Evolutionary conservation across 2,329 filamentous ascomycete genomes (phyloP).

Genomic region (Lecanoromycetidae sp.): DNA sequence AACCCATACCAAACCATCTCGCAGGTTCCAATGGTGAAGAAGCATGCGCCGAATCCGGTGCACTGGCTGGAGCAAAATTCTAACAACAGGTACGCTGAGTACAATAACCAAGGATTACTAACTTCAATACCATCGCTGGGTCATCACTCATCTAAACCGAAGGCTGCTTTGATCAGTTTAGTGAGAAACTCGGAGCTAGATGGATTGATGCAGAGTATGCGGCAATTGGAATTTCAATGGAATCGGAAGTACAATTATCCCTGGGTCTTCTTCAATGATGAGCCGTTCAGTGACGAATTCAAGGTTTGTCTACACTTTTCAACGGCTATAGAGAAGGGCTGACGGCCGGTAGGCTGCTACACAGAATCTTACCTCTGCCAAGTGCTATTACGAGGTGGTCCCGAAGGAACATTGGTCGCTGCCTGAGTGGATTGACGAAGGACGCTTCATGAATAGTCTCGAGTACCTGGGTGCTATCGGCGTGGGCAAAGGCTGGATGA

Average conservation of each 20-base stretch:
- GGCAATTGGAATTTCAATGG: conserved; percentile 25
- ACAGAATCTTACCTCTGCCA: conserved; percentile 22
- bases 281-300: conserved; percentile 25
- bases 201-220: conserved; percentile 26
- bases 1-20: conserved; percentile 16
- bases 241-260: conserved; percentile 27
- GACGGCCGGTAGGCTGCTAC: conserved; percentile 21
- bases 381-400: conserved; percentile 25
- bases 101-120: conserved; percentile 11
- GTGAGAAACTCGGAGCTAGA: conserved; percentile 26
- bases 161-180: conserved; percentile 26
- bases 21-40: conserved; percentile 4
- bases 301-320: conserved; percentile 18
- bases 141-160: conserved; percentile 19
- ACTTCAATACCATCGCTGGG: conserved; percentile 9
- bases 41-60: conserved; percentile 22
- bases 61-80: conserved; percentile 27
- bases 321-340: not conserved
- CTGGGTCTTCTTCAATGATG: conserved; percentile 29
- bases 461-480: conserved; percentile 26
- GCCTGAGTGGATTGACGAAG: conserved; percentile 23
- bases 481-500: conserved; percentile 26
- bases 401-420: conserved; percentile 24
- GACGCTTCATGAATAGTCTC: conserved; percentile 24
- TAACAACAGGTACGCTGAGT: conserved; percentile 24